These are phyloP conservation scores for Pseudogymnoascus sp. DNA, from an alignment of 2,329 filamentous ascomycete genomes.

Conservation along the genomic window DNA sequence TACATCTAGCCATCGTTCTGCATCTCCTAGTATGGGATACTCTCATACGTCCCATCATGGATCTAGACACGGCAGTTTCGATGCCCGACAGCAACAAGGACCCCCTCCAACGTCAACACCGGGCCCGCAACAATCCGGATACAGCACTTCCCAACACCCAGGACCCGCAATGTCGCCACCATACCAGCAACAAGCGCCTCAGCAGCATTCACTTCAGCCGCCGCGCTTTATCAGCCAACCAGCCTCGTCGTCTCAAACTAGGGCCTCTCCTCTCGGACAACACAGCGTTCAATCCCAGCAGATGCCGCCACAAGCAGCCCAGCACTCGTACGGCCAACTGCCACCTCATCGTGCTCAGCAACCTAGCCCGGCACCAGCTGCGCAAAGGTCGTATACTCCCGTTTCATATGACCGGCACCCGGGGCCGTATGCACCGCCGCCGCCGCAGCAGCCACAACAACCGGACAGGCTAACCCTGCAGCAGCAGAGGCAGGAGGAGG, in stretches of 20 bases:
- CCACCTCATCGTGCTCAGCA: not conserved
- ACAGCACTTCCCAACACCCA: not conserved
- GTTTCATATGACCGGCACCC: not conserved
- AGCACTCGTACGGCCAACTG: not conserved
- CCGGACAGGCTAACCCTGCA: not conserved
- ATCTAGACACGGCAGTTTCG: conserved; percentile 26
- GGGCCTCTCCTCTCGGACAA: not conserved
- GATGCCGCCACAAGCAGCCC: not conserved
- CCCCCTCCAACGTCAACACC: not conserved
- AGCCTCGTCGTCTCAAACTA: not conserved
- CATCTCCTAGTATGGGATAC: conserved; percentile 20
- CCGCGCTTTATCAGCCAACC: not conserved
- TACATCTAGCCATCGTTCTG: conserved; percentile 20
- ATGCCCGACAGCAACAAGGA: conserved; percentile 15
- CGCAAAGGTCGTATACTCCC: not conserved
- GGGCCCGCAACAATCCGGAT: not conserved
- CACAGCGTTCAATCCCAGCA: not conserved
- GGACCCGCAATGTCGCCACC: not conserved
- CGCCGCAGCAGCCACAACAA: not conserved
- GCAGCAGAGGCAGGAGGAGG: not conserved
- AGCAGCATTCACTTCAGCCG: not conserved
- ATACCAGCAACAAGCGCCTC: not conserved
- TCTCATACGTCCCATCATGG: conserved; percentile 22
- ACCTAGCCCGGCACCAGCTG: not conserved
- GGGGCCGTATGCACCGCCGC: not conserved